phyloP scores from a whole-genome alignment of 495 filamentous ascomycete genomes.

The Acidomyces sp. region DNA sequence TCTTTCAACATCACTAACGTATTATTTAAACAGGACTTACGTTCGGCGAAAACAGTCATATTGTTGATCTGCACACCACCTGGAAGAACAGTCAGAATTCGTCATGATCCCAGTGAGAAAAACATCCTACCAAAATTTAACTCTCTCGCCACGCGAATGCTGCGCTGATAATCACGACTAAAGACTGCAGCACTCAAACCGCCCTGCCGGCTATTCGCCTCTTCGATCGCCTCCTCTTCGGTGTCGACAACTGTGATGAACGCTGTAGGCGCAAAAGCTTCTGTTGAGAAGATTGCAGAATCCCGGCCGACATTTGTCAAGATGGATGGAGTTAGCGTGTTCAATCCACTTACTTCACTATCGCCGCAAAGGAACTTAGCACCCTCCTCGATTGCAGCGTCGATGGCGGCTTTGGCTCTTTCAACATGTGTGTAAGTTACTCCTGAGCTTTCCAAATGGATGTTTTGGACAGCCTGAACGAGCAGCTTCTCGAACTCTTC shows the following conservation, averaged over 20 bases:
- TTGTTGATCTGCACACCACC: too few species aligned
- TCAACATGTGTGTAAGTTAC: slow-evolving; percentile 45
- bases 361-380: slow-evolving; percentile 29
- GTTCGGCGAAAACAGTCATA: too few species aligned
- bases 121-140: too few species aligned
- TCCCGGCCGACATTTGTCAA: slow-evolving; percentile 52
- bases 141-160: slow-evolving; percentile 24
- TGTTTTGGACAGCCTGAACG: slow-evolving; percentile 11
- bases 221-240: slow-evolving; percentile 23
- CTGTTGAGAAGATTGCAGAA: slow-evolving; percentile 69
- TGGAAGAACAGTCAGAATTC: too few species aligned
- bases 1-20: too few species aligned
- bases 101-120: too few species aligned
- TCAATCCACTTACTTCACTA: slow-evolving; percentile 52
- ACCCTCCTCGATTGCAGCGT: too few species aligned
- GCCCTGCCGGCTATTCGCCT: slow-evolving; percentile 32
- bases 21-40: too few species aligned
- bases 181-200: slow-evolving; percentile 29
- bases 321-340: slow-evolving; percentile 63
- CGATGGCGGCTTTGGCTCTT: slow-evolving; percentile 51
- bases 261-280: slow-evolving; percentile 72
- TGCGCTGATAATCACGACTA: slow-evolving; percentile 25
- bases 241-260: slow-evolving; percentile 38
- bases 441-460: slow-evolving; percentile 24
- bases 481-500: slow-evolving; percentile 4